phyloP scores from a whole-genome alignment of 352 stramenopile genomes.

The Globisporangium viniferum region DNA sequence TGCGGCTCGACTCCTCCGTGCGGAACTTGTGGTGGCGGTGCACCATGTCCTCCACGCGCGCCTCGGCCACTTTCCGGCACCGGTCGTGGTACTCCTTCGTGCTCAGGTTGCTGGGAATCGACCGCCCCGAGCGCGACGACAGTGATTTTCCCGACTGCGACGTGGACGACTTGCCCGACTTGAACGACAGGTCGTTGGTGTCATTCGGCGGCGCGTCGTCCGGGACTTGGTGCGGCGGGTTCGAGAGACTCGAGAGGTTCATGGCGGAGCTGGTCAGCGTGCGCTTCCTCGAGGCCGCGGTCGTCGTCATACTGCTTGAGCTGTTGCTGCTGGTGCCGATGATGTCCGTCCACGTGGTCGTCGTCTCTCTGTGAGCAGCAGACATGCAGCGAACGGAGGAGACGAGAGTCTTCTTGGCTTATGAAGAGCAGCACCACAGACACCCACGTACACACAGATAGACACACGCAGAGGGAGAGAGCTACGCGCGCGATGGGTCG shows the following conservation, averaged over 20 bases:
- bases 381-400: neutral
- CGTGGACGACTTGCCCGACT: slow-evolving; percentile 8
- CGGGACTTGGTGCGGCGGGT: too few relatives aligned
- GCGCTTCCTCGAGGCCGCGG: slow-evolving; percentile 11
- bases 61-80: slow-evolving; percentile 12
- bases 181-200: slow-evolving; percentile 1
- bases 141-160: slow-evolving; percentile 4
- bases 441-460: neutral
- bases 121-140: neutral
- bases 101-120: neutral
- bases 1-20: neutral
- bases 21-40: slow-evolving; percentile 14
- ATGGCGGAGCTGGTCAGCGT: slow-evolving; percentile 15
- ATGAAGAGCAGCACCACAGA: too few relatives aligned
- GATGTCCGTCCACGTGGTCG: slow-evolving; percentile 5
- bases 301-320: slow-evolving; percentile 8
- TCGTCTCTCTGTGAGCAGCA: neutral
- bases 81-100: slow-evolving; percentile 16
- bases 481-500: neutral
- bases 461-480: neutral
- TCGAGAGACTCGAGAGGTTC: too few relatives aligned
- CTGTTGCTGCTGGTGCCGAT: slow-evolving; percentile 6
- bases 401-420: neutral
- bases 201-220: neutral
- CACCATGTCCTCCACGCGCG: slow-evolving; percentile 24